Conservation (phyloP, 768 basidiomycete genomes). For the Naganishia vaughanmartiniae region DNA sequence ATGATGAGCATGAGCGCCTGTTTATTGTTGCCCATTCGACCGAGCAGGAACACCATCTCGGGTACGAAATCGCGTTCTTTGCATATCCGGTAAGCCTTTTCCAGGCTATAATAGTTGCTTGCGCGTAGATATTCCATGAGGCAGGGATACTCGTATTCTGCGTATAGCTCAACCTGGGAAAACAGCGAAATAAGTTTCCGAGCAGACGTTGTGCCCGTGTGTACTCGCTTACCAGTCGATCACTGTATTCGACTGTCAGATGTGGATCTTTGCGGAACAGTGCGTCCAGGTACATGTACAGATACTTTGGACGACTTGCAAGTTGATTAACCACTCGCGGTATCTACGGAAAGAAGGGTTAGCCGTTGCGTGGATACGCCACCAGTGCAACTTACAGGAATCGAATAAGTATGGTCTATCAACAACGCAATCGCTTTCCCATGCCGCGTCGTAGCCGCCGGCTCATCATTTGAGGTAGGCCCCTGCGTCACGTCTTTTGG, state of each 20-base stretch:
- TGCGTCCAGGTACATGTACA: conserved; percentile 90
- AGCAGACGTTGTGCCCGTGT: background rate
- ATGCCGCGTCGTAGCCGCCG: conserved; percentile 46
- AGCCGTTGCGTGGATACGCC: conserved; percentile 6
- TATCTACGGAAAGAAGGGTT: conserved; percentile 59
- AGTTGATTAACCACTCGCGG: conserved; percentile 84
- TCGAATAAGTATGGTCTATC: conserved; percentile 92
- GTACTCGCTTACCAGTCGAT: conserved; percentile 65
- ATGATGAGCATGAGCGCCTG: conserved; percentile 91
- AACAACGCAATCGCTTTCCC: conserved; percentile 81
- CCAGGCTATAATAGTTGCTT: conserved; percentile 86
- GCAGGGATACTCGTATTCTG: conserved; percentile 73
- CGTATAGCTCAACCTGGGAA: conserved; percentile 79
- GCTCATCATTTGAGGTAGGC: background rate
- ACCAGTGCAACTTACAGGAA: conserved; percentile 64
- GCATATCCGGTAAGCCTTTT: conserved; percentile 81
- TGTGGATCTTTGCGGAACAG: conserved; percentile 82
- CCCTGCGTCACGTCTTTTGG: background rate
- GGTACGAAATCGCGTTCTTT: conserved; percentile 79
- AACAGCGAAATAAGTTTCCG: background rate
- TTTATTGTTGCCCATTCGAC: conserved; percentile 97
- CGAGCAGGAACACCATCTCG: conserved; percentile 96
- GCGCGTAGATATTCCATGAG: conserved; percentile 88
- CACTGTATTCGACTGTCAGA: conserved; percentile 74
- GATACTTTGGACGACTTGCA: conserved; percentile 68